A percentile compares a stretch with the other conserved stretches of the same genome.
Conservation (phyloP, 768 basidiomycete genomes). For the Naganishia onofrii region DNA sequence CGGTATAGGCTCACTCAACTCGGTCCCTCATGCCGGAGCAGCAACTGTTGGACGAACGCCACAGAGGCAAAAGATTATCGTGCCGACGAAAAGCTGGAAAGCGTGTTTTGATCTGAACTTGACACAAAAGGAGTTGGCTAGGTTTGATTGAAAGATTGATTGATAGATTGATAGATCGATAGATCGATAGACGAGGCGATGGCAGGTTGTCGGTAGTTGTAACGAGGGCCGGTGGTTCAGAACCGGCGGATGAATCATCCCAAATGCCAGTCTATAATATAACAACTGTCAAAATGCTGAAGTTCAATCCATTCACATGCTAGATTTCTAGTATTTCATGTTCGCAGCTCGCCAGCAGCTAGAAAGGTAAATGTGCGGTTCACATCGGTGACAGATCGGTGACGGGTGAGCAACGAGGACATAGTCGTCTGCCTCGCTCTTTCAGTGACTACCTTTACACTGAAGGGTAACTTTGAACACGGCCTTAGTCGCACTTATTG, state of each 20-base stretch:
- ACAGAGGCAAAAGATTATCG: constrained; percentile 27
- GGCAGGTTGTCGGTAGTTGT: neutral
- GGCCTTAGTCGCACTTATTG: too few relatives aligned
- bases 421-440: too few relatives aligned
- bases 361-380: too few relatives aligned
- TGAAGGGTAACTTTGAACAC: too few relatives aligned
- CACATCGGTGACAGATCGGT: too few relatives aligned
- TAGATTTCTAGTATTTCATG: too few relatives aligned
- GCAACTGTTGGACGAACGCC: neutral
- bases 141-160: constrained; percentile 19
- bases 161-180: neutral
- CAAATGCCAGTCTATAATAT: too few relatives aligned
- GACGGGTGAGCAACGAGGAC: too few relatives aligned
- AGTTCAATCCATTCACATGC: too few relatives aligned
- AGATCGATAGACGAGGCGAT: neutral
- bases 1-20: constrained; percentile 2
- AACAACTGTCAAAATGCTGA: too few relatives aligned
- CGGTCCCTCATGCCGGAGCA: constrained; percentile 16
- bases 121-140: constrained; percentile 27
- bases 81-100: constrained; percentile 26
- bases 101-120: constrained; percentile 27
- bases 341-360: too few relatives aligned
- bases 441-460: too few relatives aligned
- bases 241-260: neutral
- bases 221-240: neutral